Conservation (phyloP, 2,329 filamentous ascomycete genomes). For the Bipolaris oryzae region DNA sequence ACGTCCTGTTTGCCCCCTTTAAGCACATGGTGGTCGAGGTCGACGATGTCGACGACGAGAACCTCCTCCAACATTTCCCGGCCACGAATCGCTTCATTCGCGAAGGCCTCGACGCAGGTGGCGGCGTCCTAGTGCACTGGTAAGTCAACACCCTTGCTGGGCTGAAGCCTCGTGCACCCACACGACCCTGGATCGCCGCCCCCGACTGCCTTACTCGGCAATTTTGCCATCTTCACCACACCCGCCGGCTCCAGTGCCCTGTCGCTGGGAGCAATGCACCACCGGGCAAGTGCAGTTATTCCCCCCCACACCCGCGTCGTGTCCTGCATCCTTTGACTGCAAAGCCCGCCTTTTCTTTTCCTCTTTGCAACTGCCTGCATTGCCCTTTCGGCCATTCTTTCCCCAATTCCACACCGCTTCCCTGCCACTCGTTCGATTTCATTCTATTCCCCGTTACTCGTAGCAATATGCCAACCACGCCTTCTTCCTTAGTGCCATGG, state of each 20-base stretch:
- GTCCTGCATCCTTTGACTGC: constrained; percentile 24
- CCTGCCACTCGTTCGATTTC: constrained; percentile 38
- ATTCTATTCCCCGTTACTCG: constrained; percentile 34
- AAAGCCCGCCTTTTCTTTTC: constrained; percentile 9
- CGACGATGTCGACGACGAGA: constrained; percentile 88
- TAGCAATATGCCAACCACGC: constrained; percentile 43
- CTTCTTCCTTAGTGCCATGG: constrained; percentile 75
- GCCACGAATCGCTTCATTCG: constrained; percentile 83
- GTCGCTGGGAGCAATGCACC: constrained; percentile 18
- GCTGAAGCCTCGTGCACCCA: constrained; percentile 44
- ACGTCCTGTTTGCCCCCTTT: constrained; percentile 65
- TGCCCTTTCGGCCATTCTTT: constrained; percentile 24
- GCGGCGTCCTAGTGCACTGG: constrained; percentile 73
- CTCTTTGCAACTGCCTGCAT: constrained; percentile 20
- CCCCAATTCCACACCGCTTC: constrained; percentile 40
- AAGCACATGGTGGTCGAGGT: constrained; percentile 81
- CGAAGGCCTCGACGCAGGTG: constrained; percentile 67
- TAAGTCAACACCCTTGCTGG: constrained; percentile 55
- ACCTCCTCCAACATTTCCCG: constrained; percentile 81
- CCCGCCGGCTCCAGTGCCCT: constrained; percentile 6
- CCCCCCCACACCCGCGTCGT: constrained; percentile 35
- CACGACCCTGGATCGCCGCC: constrained; percentile 35
- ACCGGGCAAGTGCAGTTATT: constrained; percentile 15
- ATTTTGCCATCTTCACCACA: constrained; percentile 42
- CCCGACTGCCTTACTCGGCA: constrained; percentile 39